These are phyloP conservation scores for Juglanconis juglandina DNA, from an alignment of 2,329 filamentous ascomycete genomes.

Conservation along the genomic window DNA sequence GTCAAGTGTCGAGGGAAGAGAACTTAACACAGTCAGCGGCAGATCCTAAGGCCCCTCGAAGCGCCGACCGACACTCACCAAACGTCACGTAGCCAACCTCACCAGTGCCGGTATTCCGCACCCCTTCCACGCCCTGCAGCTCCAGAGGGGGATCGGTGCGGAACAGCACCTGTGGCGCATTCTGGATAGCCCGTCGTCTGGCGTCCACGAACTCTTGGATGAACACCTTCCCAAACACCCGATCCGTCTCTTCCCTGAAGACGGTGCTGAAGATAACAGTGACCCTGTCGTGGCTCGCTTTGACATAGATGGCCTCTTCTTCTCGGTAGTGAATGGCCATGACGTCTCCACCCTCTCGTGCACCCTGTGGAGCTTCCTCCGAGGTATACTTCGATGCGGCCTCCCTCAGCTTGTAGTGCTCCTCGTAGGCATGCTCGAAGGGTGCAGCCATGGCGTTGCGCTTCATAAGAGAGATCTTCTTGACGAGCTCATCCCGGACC, in stretches of 20 bases:
- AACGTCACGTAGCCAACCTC: constrained; percentile 98
- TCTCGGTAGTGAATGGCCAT: constrained; percentile 98
- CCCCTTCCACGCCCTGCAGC: constrained; percentile 80
- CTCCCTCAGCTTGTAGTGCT: constrained; percentile 81
- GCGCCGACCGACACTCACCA: constrained; percentile 53
- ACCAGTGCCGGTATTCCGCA: constrained; percentile 69
- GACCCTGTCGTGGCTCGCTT: constrained; percentile 93
- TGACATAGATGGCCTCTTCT: constrained; percentile 98
- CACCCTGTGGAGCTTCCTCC: constrained; percentile 87
- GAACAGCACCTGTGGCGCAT: constrained; percentile 96
- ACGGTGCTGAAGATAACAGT: constrained; percentile 99
- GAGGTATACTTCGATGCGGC: constrained; percentile 89
- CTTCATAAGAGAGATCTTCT: constrained; percentile 86
- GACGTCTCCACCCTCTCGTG: constrained; percentile 84
- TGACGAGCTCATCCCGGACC: constrained; percentile 79
- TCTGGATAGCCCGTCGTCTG: constrained; percentile 89
- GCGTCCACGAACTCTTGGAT: constrained; percentile 99
- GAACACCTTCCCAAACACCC: constrained; percentile 97
- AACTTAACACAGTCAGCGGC: constrained; percentile 50
- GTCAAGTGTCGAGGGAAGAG: constrained; percentile 94
- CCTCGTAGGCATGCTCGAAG: constrained; percentile 94
- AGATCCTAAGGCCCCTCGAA: neutral
- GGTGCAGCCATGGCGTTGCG: constrained; percentile 98
- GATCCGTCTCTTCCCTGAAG: constrained; percentile 95
- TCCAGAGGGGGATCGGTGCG: constrained; percentile 91